Base-by-base conservation (phyloP, 257 asterid species). In the Primulina eburnea region DNA sequence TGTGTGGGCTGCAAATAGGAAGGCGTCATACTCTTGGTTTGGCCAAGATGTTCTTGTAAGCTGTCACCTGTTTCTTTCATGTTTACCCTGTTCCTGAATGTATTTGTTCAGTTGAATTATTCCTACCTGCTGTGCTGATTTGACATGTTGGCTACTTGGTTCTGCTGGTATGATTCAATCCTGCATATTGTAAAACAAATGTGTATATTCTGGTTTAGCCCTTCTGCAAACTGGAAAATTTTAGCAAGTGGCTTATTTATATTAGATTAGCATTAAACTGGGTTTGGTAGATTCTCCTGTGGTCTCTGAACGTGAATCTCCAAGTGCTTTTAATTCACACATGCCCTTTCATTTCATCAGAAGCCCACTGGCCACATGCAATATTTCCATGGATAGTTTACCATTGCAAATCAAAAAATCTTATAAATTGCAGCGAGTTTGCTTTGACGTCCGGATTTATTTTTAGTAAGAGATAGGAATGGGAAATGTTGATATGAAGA, bases 1-100 rank as follows among this genome's bases (percentile, higher is more conserved):
- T 69, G 78, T 72, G 69, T 94, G 99, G 98, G 98, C 98, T 67
- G 87, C 82, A 73, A 87, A 84, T 50, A 84, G 97, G 76, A 92
- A 82, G 77, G 92, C 90, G 71, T 83, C 99, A 10, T 91, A 86
- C 81, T 87, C 98, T 64, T 91, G 99, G 99, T 76, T 91, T 81
- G 98, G 99, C 68, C 99, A 94, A 81, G 99, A 94, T 76, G 74
- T 91, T 80, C 95, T 94, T 73, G 99, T 94, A 85, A 94, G 98
- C 80, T 77, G 55, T 29, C 43, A 62, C 47, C 64, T 14, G 7
- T 64, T 60, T 55, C 40, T 32, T 58, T 70, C 16, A 17, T 28
- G 14, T 24, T 67, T 18, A 57, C 56, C 43, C 30, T 69, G 52
- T 29, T 21, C 37, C 18, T 40, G 24, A 38, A 16, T 69, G 71